Conservation (phyloP, 2,329 filamentous ascomycete species). For the Fusarium praegraminearum region DNA sequence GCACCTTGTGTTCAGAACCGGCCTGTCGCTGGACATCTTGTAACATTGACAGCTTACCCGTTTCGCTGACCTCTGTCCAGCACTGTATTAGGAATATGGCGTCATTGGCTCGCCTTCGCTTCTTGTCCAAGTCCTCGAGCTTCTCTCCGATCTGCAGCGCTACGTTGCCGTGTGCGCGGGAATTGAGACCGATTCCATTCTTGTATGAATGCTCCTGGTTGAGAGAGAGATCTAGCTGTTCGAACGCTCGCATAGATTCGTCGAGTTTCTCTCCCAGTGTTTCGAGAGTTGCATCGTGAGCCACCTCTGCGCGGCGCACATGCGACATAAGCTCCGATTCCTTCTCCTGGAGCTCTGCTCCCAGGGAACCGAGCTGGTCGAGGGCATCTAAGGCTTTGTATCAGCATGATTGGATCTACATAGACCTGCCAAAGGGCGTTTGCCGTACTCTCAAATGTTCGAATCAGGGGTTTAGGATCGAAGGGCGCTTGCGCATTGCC, state of each 20-base stretch:
- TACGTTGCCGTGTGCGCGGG: constrained; percentile 80
- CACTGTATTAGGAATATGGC: constrained; percentile 96
- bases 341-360: constrained; percentile 86
- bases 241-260: constrained; percentile 91
- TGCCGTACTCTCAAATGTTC: constrained; percentile 83
- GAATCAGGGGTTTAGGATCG: constrained; percentile 96
- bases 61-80: constrained; percentile 95
- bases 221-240: constrained; percentile 85
- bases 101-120: constrained; percentile 89
- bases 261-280: constrained; percentile 90
- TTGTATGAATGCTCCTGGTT: constrained; percentile 67
- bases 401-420: constrained; percentile 25
- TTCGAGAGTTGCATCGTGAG: constrained; percentile 92
- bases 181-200: constrained; percentile 50
- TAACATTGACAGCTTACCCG: constrained; percentile 85
- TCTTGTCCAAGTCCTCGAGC: constrained; percentile 93
- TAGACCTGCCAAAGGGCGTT: background rate
- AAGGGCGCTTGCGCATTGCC: constrained; percentile 75
- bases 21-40: constrained; percentile 89
- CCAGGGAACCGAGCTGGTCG: constrained; percentile 75
- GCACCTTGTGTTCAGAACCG: constrained; percentile 90
- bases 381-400: constrained; percentile 64
- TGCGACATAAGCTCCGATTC: constrained; percentile 93
- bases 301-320: constrained; percentile 89
- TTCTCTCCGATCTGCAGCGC: constrained; percentile 95